These are phyloP conservation scores for Mycena indigotica DNA, from an alignment of 768 basidiomycete species.

Conservation along the genomic window DNA sequence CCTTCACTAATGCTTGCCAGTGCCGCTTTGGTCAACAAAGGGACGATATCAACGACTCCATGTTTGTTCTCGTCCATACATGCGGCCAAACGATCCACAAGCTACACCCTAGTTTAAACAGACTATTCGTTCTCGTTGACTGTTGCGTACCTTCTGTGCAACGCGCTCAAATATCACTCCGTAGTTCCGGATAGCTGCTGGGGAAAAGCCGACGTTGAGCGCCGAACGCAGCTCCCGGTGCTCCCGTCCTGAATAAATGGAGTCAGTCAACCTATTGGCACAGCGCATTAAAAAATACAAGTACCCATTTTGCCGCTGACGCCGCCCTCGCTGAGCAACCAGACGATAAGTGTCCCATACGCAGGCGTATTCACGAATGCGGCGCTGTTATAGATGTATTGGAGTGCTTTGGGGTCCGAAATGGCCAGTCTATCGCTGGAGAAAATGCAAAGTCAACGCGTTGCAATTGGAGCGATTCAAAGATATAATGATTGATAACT, in stretches of 20 bases:
- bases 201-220: background rate
- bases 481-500: background rate
- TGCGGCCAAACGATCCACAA: background rate
- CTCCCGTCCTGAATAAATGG: background rate
- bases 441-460: background rate
- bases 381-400: background rate
- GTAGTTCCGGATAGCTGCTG: background rate
- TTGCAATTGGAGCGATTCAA: no score
- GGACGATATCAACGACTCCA: background rate
- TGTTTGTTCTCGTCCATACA: background rate
- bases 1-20: slow-evolving; percentile 3
- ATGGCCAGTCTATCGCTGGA: background rate
- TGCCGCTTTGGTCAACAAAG: background rate
- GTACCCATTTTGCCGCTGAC: background rate
- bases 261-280: background rate
- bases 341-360: background rate
- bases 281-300: background rate
- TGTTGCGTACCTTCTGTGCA: background rate
- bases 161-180: background rate
- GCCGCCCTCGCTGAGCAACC: background rate
- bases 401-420: background rate
- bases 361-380: background rate
- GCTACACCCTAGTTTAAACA: background rate
- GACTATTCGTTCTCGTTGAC: background rate
- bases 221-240: background rate